Conservation (phyloP, 2,329 filamentous ascomycete species). For the Neodidymelliopsis sp. region DNA sequence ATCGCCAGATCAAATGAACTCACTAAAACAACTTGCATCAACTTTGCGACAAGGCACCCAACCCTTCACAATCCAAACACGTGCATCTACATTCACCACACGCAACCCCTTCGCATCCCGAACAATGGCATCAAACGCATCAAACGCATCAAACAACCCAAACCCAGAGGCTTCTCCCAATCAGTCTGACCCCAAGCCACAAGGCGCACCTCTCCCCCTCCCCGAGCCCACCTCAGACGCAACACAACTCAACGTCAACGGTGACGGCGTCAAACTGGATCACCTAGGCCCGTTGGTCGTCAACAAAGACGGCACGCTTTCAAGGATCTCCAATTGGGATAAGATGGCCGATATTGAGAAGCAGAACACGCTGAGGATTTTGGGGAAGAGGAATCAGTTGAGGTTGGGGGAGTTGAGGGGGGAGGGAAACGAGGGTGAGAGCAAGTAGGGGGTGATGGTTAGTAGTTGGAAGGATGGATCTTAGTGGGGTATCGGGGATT, state of each 20-base stretch:
- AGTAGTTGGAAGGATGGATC: too few relatives aligned
- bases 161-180: not conserved
- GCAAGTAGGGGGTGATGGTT: not conserved
- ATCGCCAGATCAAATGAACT: slow-evolving; percentile 3
- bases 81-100: not conserved
- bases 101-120: not conserved
- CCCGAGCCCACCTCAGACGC: slow-evolving; percentile 15
- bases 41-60: not conserved
- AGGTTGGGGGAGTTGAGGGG: slow-evolving; percentile 64
- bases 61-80: not conserved
- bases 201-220: slow-evolving; percentile 1
- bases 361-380: slow-evolving; percentile 69
- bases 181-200: not conserved
- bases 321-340: slow-evolving; percentile 75
- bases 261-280: slow-evolving; percentile 65
- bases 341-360: slow-evolving; percentile 74
- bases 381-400: slow-evolving; percentile 73
- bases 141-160: not conserved
- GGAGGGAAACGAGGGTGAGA: slow-evolving; percentile 9
- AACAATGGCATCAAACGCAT: slow-evolving; percentile 9
- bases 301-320: slow-evolving; percentile 74
- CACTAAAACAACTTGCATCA: not conserved
- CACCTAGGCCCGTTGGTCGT: slow-evolving; percentile 77
- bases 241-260: slow-evolving; percentile 42
- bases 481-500: too few relatives aligned